Percentiles rank a stretch among this genome's conserved stretches.
Evolutionary conservation across 106 monocot genomes (phyloP).

Genomic region (Amphibolis antarctica): DNA sequence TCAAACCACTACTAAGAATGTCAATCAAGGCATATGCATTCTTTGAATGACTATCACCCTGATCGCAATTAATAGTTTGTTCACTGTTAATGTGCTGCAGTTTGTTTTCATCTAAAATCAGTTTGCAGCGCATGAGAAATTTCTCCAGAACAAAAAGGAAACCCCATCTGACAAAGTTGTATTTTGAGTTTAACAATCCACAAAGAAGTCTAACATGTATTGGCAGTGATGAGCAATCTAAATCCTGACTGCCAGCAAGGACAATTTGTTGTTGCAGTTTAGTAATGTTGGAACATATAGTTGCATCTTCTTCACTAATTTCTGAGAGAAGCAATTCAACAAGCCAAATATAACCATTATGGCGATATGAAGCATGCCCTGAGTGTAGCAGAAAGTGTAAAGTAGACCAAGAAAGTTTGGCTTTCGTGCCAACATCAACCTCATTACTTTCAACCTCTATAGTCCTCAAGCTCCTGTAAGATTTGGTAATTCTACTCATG

Average conservation of each 20-base stretch:
- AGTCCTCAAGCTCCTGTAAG: constrained; percentile 30
- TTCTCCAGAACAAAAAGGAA: constrained; percentile 93
- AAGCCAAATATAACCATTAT: constrained; percentile 91
- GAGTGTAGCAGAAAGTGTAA: constrained; percentile 90
- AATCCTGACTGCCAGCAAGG: constrained; percentile 60
- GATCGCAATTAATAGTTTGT: constrained; percentile 12
- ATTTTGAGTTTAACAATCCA: constrained; percentile 82
- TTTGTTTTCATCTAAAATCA: constrained; percentile 76
- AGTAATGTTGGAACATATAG: constrained; percentile 53
- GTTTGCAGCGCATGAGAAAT: constrained; percentile 83
- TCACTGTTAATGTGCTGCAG: constrained; percentile 18
- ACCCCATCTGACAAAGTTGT: constrained; percentile 83
- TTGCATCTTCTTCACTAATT: constrained; percentile 40
- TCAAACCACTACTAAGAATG: constrained; percentile 69
- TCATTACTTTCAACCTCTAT: constrained; percentile 42
- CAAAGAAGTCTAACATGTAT: constrained; percentile 60
- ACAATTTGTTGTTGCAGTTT: constrained; percentile 59
- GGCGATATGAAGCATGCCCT: constrained; percentile 55
- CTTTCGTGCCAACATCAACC: constrained; percentile 27
- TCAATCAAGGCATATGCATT: constrained; percentile 82
- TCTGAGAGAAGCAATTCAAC: constrained; percentile 75
- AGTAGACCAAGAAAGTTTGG: constrained; percentile 70
- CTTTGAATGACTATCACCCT: constrained; percentile 30
- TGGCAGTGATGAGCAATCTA: constrained; percentile 38
- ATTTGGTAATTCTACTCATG: constrained; percentile 65